Evolutionary conservation across 352 stramenopile species (phyloP).

Genomic region (Globisporangium uncinulatum): DNA sequence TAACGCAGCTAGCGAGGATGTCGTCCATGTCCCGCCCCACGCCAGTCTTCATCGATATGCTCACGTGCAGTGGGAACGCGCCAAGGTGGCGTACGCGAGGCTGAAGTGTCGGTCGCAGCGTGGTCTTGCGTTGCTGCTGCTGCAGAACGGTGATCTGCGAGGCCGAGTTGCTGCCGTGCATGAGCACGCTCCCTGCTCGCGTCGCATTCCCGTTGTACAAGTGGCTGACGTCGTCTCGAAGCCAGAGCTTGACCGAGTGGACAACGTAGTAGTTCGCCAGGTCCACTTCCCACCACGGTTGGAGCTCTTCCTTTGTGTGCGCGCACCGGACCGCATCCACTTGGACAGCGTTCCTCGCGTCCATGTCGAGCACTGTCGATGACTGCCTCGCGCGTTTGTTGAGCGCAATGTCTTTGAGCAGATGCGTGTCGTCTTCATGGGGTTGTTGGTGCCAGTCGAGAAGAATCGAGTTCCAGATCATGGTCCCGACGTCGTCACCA

Average conservation of each 20-base stretch:
- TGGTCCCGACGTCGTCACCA: conserved; percentile 16
- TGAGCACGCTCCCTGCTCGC: not conserved
- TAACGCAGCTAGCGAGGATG: conserved; percentile 46
- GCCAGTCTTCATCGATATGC: conserved; percentile 60
- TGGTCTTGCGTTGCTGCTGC: conserved; percentile 1
- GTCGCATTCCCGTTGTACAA: conserved; percentile 14
- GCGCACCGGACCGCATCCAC: conserved; percentile 20
- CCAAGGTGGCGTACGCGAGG: conserved; percentile 9
- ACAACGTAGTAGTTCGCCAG: conserved; percentile 44
- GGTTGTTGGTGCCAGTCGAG: conserved; percentile 25
- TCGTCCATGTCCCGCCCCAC: conserved; percentile 49
- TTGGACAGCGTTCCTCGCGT: conserved; percentile 31
- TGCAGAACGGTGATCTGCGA: too few species aligned
- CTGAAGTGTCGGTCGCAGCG: conserved; percentile 5
- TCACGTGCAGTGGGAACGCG: conserved; percentile 47
- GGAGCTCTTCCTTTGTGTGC: conserved; percentile 43
- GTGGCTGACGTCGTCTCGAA: conserved; percentile 30
- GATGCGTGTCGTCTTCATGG: conserved; percentile 7
- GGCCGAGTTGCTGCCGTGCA: too few species aligned
- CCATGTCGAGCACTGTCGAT: conserved; percentile 32
- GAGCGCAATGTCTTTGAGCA: conserved; percentile 27
- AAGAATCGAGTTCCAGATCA: conserved; percentile 36
- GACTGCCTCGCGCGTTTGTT: conserved; percentile 41
- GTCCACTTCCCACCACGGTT: conserved; percentile 56
- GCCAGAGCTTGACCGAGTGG: conserved; percentile 40